Conservation (phyloP, 345 rosid species). For the Populus deltoides region DNA sequence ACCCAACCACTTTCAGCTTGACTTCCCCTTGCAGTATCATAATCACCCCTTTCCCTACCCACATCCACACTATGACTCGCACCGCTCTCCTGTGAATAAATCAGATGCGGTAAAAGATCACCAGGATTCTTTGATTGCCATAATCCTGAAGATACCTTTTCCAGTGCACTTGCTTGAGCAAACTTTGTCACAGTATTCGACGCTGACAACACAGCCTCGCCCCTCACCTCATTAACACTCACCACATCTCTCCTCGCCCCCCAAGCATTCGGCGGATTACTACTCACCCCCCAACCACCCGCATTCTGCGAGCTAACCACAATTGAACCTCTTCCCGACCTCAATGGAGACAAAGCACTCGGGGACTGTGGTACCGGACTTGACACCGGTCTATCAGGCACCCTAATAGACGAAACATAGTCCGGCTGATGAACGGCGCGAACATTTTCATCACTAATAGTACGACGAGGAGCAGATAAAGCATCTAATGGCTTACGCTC, state of each 20-base stretch:
- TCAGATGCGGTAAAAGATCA: slow-evolving; percentile 17
- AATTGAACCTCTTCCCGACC: too few relatives aligned
- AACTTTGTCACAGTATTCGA: slow-evolving; percentile 17
- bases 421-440: neutral
- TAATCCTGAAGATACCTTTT: slow-evolving; percentile 25
- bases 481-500: slow-evolving; percentile 24
- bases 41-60: neutral
- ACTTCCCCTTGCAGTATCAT: slow-evolving; percentile 8
- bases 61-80: neutral
- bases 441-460: slow-evolving; percentile 12
- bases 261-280: slow-evolving; percentile 23
- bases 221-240: neutral
- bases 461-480: neutral
- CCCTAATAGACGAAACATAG: slow-evolving; percentile 5
- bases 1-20: neutral
- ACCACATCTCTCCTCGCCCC: slow-evolving; percentile 11
- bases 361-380: slow-evolving; percentile 2
- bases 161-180: slow-evolving; percentile 28
- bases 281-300: neutral
- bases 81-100: slow-evolving; percentile 7
- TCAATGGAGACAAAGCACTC: too few relatives aligned
- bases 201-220: neutral
- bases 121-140: slow-evolving; percentile 28
- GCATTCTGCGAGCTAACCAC: too few relatives aligned
- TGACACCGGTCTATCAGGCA: slow-evolving; percentile 18